phyloP scores from a whole-genome alignment of 768 basidiomycete species.

The Boletus vermiculosoides region DNA sequence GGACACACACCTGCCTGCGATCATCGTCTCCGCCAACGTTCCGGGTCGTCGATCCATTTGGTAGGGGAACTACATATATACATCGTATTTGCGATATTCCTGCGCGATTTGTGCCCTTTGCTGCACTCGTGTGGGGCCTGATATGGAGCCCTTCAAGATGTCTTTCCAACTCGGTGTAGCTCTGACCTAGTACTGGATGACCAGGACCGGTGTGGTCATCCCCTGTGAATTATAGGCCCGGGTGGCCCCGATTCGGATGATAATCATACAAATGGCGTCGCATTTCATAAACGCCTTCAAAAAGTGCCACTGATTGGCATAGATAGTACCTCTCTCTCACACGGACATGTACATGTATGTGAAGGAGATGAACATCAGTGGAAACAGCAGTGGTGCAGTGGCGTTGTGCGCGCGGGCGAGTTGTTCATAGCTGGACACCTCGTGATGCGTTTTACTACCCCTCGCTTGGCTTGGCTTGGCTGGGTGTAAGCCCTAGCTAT shows the following conservation, averaged over 20 bases:
- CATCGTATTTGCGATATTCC: neutral
- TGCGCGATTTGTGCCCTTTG: neutral
- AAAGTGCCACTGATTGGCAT: slow-evolving; percentile 6
- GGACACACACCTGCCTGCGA: neutral
- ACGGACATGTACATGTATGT: neutral
- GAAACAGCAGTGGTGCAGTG: neutral
- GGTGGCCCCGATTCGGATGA: neutral
- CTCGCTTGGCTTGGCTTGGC: neutral
- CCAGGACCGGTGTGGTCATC: neutral
- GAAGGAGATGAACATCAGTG: neutral
- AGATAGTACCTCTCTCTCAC: slow-evolving; percentile 6
- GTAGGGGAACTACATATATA: neutral
- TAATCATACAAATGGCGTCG: neutral
- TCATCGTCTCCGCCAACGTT: neutral
- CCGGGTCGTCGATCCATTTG: neutral
- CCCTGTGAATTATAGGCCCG: neutral
- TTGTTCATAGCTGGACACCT: too few relatives aligned
- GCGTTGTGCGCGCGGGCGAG: neutral
- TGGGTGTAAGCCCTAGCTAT: neutral
- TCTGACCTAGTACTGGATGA: neutral
- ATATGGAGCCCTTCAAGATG: neutral
- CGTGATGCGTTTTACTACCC: neutral
- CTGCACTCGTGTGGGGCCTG: neutral
- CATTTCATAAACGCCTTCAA: neutral
- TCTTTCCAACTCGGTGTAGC: neutral